Base-by-base conservation (phyloP, 306 rosid genomes). In the Arachis stenosperma region DNA sequence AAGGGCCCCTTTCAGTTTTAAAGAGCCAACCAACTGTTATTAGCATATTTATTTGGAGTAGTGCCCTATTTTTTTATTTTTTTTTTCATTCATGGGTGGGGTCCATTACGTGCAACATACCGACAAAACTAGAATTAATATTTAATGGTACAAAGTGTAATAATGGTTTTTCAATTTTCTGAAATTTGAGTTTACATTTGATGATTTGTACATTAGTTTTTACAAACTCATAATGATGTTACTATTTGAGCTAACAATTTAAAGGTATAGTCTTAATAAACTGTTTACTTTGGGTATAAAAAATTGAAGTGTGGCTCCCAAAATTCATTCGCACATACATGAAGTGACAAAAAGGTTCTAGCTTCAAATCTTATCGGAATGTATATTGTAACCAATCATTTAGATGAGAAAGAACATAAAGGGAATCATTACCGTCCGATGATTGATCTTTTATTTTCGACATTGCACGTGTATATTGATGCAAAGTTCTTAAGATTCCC, bases 1-100 rank as follows among this genome's bases (percentile, higher is more conserved):
- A 82, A 78, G 75, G 84, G 81, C 74, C 68, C 84, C 86, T 77
- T 89, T 85, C 81, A 81, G 73, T 52, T 60, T 70, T 67, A 79
- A 73, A 76, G 79, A 85, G 44, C 66, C 79, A 72, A 73, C 66
- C 75, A 65, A 66, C 88, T 81, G 77, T 80, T 79, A 65, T 46
- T 56, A 70, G 74, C 78, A 14, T 27, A 22, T 22, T 22, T 22
- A 22, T 22, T 22, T 22, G 27, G 27, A 22, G 27, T 22, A 1
- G 27, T 22, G 27, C 1, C 37, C 3, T 33, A 33, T 33, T 33
- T 33, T 33, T 33, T 33, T 2, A 33, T 52, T 43, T 62, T 63
- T 29, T 66, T 61, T 7, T 48, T 11, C 11, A 36, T 55, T 33
- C 8, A 67, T 27, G 48, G 9, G 87, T 80, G 81, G 86, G 90